Conservation (phyloP, 192 early-diverging fungal genomes). For the Coemansia sp. region DNA sequence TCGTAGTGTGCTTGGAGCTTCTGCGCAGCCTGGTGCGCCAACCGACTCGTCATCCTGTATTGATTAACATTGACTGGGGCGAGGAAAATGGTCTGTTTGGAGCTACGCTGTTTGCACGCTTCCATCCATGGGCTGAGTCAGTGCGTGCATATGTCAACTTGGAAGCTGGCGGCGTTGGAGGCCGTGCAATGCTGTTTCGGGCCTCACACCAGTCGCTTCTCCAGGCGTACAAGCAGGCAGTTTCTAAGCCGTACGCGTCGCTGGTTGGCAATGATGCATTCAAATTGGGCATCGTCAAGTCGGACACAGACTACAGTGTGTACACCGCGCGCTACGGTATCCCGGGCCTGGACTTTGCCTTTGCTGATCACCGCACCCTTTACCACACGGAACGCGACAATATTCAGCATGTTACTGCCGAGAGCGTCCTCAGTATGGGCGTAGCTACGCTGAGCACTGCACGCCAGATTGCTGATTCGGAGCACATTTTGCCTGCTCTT, state of each 20-base stretch:
- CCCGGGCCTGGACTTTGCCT: conserved; percentile 69
- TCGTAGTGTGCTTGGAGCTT: conserved; percentile 63
- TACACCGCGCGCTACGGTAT: conserved; percentile 59
- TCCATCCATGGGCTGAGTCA: conserved; percentile 63
- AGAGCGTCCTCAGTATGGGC: conserved; percentile 69
- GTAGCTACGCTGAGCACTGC: conserved; percentile 50
- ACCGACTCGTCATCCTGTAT: conserved; percentile 62
- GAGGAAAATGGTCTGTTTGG: conserved; percentile 69
- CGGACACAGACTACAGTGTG: conserved; percentile 66
- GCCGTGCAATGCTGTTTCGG: conserved; percentile 66
- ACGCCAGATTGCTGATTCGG: conserved; percentile 55
- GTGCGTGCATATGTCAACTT: conserved; percentile 69
- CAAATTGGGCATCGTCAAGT: conserved; percentile 60
- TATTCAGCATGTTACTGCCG: conserved; percentile 51
- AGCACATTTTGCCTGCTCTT: conserved; percentile 15
- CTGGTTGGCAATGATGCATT: conserved; percentile 67
- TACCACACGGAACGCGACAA: conserved; percentile 67
- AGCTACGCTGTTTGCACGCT: conserved; percentile 60
- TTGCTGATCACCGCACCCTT: conserved; percentile 61
- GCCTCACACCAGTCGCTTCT: conserved; percentile 53
- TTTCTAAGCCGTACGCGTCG: conserved; percentile 57
- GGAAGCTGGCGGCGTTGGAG: conserved; percentile 72
- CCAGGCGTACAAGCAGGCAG: conserved; percentile 34
- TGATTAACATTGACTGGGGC: conserved; percentile 73
- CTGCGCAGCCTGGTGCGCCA: conserved; percentile 60